Evolutionary conservation across 345 rosid genomes (phyloP), one percentile per base, ranked within the genome.

Genomic region (Rhizophora apiculata): DNA sequence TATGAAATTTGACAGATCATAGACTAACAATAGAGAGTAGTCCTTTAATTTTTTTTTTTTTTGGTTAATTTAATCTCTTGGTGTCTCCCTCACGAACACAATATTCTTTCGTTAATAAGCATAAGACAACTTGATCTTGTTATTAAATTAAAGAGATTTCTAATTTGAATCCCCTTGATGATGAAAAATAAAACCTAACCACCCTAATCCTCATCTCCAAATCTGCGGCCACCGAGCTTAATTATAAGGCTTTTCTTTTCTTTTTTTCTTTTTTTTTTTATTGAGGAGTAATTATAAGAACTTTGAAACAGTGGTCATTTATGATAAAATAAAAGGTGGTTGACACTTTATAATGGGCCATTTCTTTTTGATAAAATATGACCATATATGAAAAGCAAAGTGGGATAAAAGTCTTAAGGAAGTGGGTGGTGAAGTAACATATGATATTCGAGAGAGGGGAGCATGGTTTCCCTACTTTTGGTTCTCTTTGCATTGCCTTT

Each of bases 311-410:
- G 1, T 1, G 19, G 60, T 4, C 2, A 34, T 63, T 31, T 70
- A 31, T 39, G 64, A 36, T 31, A 71, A 31, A 39, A 64, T 9
- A 30, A 56, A 63, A 7, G 70, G 57, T 72, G 49, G 82, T 78
- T 78, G 82, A 78, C 82, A 49, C 76, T 74, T 59, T 75, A 30
- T 43, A 72, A 72, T 65, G 77, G 52, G 55, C 70, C 68, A 27
- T 57, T 59, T 76, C 27, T 36, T 70, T 70, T 61, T 59, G 55
- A 6, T 39, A 69, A 68, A 72, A 64, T 11, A 75, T 10, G 21
- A 13, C 27, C 57, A 70, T 36, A 24, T 8, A 39, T 0, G 10
- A 53, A 60, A 65, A 74, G 34, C 5, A 49, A 26, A 65, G 60
- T 36, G 72, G 30, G 54, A 29, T 9, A 60, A 73, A 75, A 72